Percentiles rank a stretch among this genome's conserved stretches.
These are phyloP conservation scores for Babesia caballi DNA, from an alignment of 169 alveolate species.

Conservation along the genomic window DNA sequence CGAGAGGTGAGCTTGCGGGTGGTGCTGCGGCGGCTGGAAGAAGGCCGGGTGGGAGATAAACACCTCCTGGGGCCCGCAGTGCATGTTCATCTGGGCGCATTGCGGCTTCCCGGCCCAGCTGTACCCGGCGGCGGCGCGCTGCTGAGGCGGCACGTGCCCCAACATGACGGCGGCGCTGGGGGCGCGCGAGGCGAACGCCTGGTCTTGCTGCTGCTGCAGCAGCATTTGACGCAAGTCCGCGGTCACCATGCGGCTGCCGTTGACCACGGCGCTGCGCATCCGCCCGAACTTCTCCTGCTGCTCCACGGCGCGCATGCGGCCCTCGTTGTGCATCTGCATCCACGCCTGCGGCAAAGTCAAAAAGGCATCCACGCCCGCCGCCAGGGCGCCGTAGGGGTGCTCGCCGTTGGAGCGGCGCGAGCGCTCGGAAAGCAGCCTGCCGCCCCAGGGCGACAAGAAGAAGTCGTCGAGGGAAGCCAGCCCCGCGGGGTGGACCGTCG, in stretches of 20 bases:
- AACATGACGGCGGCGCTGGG: slow-evolving; percentile 5
- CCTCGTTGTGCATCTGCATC: slow-evolving; percentile 70
- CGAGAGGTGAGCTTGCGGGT: not conserved
- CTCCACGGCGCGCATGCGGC: slow-evolving; percentile 46
- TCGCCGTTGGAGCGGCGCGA: not conserved
- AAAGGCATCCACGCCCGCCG: slow-evolving; percentile 53
- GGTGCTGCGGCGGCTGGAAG: not conserved
- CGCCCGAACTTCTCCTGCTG: slow-evolving; percentile 57
- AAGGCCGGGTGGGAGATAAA: not conserved
- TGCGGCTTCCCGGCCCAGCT: slow-evolving; percentile 22
- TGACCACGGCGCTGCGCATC: slow-evolving; percentile 50
- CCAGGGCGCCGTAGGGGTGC: not conserved
- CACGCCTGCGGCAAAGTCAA: slow-evolving; percentile 74
- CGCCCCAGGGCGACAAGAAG: slow-evolving; percentile 69
- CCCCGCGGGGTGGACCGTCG: slow-evolving; percentile 80
- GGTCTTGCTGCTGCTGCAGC: slow-evolving; percentile 15
- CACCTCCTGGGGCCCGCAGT: not conserved
- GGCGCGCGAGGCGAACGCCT: slow-evolving; percentile 8
- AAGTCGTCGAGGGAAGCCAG: slow-evolving; percentile 72
- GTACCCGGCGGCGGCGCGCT: slow-evolving; percentile 15
- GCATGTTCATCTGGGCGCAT: not conserved
- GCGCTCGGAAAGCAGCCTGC: slow-evolving; percentile 13
- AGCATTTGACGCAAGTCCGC: slow-evolving; percentile 26
- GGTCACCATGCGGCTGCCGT: slow-evolving; percentile 32
- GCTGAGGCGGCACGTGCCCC: slow-evolving; percentile 28